Base-by-base conservation (phyloP, 805 yeast species). In the Tetrapisispora iriomotensis region DNA sequence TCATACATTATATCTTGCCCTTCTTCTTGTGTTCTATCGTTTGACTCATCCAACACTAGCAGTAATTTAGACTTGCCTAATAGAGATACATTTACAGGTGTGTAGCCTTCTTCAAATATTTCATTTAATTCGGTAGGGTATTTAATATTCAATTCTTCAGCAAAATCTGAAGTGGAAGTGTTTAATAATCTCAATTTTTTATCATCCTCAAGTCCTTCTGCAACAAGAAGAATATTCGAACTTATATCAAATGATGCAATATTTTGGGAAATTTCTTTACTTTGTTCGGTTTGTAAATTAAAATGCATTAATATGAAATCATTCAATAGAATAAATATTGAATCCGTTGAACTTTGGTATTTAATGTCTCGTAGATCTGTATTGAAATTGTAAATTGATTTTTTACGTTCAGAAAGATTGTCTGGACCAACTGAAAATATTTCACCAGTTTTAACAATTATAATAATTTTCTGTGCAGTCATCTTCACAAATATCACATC, bases 401-500 rank as follows among this genome's bases (percentile, higher is more conserved):
- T 34, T 20, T 37, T 35, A 5, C 27, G 37, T 9, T 41, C 41
- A 6, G 24, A 30, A 9, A 40, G 33, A 5, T 26, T 18, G 3
- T 36, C 24, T 43, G 28, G 35, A 34, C 49, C 37, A 4, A 53
- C 32, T 12, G 34, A 37, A 24, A 45, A 42, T 10, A 67, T 12
- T 17, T 31, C 18, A 2, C 56, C 53, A 3, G 47, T 50, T 1
- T 51, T 41, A 10, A 63, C 41, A 1, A 65, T 45, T 14, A 62
- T 47, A 7, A 72, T 37, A 10, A 43, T 36, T 2, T 61, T 45
- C 30, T 58, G 64, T 30, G 61, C 59, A 23, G 59, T 51, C 46
- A 71, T 67, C 6, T 44, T 24, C 5, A 59, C 54, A 28, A 51
- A 41, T 25, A 58, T 61, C 9, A 65, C 53, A 24, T 49, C 49